Percentiles rank a stretch among this genome's conserved stretches.
These are phyloP conservation scores for Fusarium nodosum DNA, from an alignment of 2,329 filamentous ascomycete species.

Conservation along the genomic window DNA sequence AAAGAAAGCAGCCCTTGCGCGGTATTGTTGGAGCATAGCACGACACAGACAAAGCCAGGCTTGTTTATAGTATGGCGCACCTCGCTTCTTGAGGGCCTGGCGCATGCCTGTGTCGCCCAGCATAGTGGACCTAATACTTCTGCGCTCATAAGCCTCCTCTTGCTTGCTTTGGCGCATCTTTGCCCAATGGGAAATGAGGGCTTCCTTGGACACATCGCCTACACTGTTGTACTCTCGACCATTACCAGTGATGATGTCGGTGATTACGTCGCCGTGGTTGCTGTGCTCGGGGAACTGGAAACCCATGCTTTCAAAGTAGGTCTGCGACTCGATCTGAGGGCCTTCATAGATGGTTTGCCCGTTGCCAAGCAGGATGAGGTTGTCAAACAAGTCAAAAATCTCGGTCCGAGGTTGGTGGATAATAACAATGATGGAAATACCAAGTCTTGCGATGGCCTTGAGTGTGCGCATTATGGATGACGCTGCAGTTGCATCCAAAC, in stretches of 20 bases:
- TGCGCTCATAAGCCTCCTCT: conserved; percentile 31
- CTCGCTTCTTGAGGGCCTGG: conserved; percentile 63
- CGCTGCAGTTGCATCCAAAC: conserved; percentile 68
- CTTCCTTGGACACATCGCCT: conserved; percentile 63
- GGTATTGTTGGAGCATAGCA: conserved; percentile 69
- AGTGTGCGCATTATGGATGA: conserved; percentile 68
- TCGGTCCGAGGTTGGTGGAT: conserved; percentile 72
- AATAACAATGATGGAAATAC: conserved; percentile 70
- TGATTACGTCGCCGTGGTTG: conserved; percentile 70
- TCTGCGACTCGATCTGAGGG: conserved; percentile 57
- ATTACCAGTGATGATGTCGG: conserved; percentile 73
- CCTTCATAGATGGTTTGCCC: conserved; percentile 70
- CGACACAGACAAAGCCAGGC: conserved; percentile 66
- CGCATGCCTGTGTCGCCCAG: conserved; percentile 55
- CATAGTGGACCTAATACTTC: conserved; percentile 43
- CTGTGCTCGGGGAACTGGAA: conserved; percentile 64
- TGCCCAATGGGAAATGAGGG: conserved; percentile 64
- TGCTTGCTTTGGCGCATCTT: conserved; percentile 46
- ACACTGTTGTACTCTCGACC: conserved; percentile 63
- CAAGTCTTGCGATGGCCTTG: conserved; percentile 65
- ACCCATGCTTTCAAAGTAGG: conserved; percentile 66
- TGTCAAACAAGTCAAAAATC: conserved; percentile 70
- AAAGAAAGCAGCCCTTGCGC: conserved; percentile 63
- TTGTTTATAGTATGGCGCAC: conserved; percentile 64
- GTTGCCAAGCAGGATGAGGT: conserved; percentile 67